These are phyloP conservation scores for Cicer bijugum DNA, from an alignment of 306 rosid species.

Conservation along the genomic window DNA sequence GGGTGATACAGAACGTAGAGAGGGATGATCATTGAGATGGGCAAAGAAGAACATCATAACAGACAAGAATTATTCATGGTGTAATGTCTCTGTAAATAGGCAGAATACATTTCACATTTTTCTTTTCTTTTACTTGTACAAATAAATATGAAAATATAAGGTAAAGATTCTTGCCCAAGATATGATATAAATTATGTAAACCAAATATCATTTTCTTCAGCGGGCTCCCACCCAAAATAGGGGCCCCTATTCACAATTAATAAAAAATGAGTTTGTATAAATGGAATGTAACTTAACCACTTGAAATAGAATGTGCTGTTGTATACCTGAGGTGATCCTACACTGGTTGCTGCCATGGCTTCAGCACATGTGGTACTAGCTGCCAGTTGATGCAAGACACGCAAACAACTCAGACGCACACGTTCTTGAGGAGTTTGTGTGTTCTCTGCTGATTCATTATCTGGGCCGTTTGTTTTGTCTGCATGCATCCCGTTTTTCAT, in stretches of 20 bases:
- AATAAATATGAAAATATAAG: not conserved
- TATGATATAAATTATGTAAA: constrained; percentile 18
- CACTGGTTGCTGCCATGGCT: constrained; percentile 99
- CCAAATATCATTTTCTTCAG: not conserved
- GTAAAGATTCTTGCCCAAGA: constrained; percentile 24
- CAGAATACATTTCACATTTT: not conserved
- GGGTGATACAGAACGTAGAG: not conserved
- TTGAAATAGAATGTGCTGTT: constrained; percentile 11
- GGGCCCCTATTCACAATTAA: not conserved
- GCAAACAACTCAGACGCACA: constrained; percentile 96
- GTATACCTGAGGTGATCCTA: constrained; percentile 93
- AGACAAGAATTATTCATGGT: not conserved
- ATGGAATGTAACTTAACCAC: constrained; percentile 19
- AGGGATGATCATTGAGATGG: constrained; percentile 5
- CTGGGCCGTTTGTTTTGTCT: constrained; percentile 59
- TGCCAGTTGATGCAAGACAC: constrained; percentile 97
- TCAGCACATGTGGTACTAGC: constrained; percentile 98
- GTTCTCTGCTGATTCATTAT: constrained; percentile 65
- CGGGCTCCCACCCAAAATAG: not conserved
- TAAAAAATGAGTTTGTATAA: constrained; percentile 20
- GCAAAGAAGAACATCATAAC: not conserved
- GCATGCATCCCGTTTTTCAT: constrained; percentile 56
- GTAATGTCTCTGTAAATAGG: constrained; percentile 1
- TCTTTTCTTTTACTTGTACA: not conserved
- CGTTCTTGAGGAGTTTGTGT: constrained; percentile 94